Evolutionary conservation across 2,329 filamentous ascomycete species (phyloP).

Genomic region (Claviceps pusilla): DNA sequence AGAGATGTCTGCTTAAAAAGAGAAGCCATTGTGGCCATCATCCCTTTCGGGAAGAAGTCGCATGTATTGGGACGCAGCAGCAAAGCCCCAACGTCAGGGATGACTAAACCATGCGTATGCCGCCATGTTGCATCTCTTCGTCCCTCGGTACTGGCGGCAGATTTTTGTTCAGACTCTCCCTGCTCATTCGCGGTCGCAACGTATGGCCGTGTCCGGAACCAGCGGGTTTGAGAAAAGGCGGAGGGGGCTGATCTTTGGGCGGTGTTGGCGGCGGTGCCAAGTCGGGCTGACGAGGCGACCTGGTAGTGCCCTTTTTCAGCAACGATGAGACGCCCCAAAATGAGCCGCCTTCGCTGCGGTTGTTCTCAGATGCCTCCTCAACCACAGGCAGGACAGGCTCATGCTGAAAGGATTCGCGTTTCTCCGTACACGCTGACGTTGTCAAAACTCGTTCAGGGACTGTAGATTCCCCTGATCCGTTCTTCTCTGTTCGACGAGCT

Average conservation of each 20-base stretch:
- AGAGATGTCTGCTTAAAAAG: not conserved
- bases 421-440: slow-evolving; percentile 18
- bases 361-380: slow-evolving; percentile 72
- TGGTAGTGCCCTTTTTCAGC: slow-evolving; percentile 16
- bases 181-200: slow-evolving; percentile 28
- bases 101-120: slow-evolving; percentile 19
- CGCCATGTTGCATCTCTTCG: slow-evolving; percentile 14
- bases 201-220: slow-evolving; percentile 34
- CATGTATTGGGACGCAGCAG: slow-evolving; percentile 8
- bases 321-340: slow-evolving; percentile 24
- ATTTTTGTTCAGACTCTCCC: slow-evolving; percentile 45
- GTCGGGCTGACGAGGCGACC: slow-evolving; percentile 26
- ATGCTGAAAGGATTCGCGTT: slow-evolving; percentile 42
- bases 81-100: slow-evolving; percentile 8
- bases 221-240: slow-evolving; percentile 14
- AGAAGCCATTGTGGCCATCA: not conserved
- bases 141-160: slow-evolving; percentile 39
- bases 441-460: slow-evolving; percentile 48
- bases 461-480: slow-evolving; percentile 27
- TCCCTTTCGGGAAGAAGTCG: not conserved
- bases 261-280: slow-evolving; percentile 23
- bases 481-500: slow-evolving; percentile 19
- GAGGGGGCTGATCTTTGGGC: slow-evolving; percentile 12
- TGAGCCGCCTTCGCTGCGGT: slow-evolving; percentile 29
- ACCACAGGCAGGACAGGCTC: slow-evolving; percentile 60